A percentile compares a stretch with the other conserved stretches of the same genome.
phyloP scores from a whole-genome alignment of 495 filamentous ascomycete genomes.

The Penicillium pancosmium region DNA sequence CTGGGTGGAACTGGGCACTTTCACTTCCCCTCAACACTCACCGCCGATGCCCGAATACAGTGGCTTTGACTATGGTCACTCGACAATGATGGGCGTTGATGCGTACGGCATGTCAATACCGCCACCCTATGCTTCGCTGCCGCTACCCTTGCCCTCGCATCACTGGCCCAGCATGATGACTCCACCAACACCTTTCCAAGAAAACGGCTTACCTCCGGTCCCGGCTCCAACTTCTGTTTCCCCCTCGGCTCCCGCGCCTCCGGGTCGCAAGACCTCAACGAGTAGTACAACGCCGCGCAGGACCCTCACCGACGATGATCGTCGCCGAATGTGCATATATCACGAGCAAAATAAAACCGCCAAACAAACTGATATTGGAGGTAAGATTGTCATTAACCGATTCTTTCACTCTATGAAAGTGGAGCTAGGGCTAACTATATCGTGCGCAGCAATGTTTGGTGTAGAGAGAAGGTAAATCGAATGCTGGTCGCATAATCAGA shows the following conservation, averaged over 20 bases:
- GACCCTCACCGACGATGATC: constrained; percentile 91
- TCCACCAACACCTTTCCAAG: constrained; percentile 32
- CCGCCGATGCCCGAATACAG: constrained; percentile 48
- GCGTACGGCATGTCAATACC: constrained; percentile 50
- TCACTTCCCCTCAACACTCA: constrained; percentile 48
- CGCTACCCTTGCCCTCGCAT: constrained; percentile 67
- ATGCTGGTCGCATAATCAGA: not conserved
- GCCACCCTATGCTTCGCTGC: constrained; percentile 53
- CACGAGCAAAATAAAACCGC: constrained; percentile 90
- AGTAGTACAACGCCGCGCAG: constrained; percentile 71
- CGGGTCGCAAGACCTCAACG: constrained; percentile 54
- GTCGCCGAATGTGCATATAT: constrained; percentile 92
- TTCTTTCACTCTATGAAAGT: not conserved
- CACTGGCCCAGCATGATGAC: constrained; percentile 75
- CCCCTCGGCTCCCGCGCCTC: constrained; percentile 49
- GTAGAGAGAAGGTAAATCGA: constrained; percentile 91
- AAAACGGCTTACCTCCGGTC: constrained; percentile 44
- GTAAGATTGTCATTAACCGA: constrained; percentile 47
- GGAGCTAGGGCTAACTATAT: constrained; percentile 27
- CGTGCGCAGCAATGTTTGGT: constrained; percentile 76
- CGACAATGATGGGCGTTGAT: constrained; percentile 43
- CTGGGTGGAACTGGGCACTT: constrained; percentile 54
- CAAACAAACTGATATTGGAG: constrained; percentile 99
- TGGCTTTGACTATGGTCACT: constrained; percentile 42
- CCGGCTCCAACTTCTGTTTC: constrained; percentile 58